Evolutionary conservation across 1,284 basidiomycete species (phyloP).

Genomic region (Cutaneotrichosporon daszewskae): DNA sequence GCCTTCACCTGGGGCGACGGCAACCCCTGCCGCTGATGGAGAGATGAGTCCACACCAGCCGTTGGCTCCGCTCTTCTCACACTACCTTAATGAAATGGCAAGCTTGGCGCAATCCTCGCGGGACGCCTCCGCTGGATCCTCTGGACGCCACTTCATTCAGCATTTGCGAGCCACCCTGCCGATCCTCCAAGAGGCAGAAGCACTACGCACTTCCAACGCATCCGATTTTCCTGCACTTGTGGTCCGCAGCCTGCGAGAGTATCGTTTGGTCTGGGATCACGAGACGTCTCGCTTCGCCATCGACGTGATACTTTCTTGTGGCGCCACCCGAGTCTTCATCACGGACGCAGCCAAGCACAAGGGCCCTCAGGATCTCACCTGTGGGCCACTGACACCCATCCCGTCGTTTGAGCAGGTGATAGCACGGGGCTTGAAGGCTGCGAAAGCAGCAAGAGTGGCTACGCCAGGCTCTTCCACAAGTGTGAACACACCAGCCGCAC

Average conservation of each 20-base stretch:
- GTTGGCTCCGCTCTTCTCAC: slow-evolving; percentile 30
- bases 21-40: neutral
- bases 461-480: slow-evolving; percentile 6
- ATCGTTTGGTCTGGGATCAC: slow-evolving; percentile 31
- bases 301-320: slow-evolving; percentile 15
- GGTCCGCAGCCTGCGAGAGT: slow-evolving; percentile 21
- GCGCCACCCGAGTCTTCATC: slow-evolving; percentile 20
- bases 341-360: slow-evolving; percentile 19
- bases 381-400: slow-evolving; percentile 25
- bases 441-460: slow-evolving; percentile 9
- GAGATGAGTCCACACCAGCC: slow-evolving; percentile 31
- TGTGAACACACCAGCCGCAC: slow-evolving; percentile 1
- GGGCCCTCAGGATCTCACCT: slow-evolving; percentile 15
- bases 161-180: slow-evolving; percentile 34
- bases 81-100: slow-evolving; percentile 37
- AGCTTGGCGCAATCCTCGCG: slow-evolving; percentile 2
- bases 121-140: slow-evolving; percentile 2
- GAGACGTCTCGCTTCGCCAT: slow-evolving; percentile 22
- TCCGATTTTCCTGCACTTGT: slow-evolving; percentile 19
- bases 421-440: slow-evolving; percentile 17
- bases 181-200: slow-evolving; percentile 23
- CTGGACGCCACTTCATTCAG: slow-evolving; percentile 28
- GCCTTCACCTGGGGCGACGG: neutral
- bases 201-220: slow-evolving; percentile 9
- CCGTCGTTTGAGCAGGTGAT: slow-evolving; percentile 15